phyloP scores from a whole-genome alignment of 2,329 filamentous ascomycete species.

The Phialophora verrucosa region DNA sequence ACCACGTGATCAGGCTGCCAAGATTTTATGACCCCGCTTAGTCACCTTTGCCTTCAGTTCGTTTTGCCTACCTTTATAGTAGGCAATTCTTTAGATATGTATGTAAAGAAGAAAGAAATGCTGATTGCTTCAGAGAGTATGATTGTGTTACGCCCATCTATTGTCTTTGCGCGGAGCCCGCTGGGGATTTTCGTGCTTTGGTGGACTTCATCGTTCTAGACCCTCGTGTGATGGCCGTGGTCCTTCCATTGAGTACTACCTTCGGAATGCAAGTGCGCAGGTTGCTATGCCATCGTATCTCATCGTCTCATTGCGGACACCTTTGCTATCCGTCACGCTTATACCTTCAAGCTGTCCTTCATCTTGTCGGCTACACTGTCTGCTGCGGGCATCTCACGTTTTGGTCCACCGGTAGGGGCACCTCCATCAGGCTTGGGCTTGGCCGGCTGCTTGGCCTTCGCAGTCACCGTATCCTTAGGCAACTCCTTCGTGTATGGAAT shows the following conservation, averaged over 20 bases:
- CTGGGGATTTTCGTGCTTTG: neutral
- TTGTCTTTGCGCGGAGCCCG: neutral
- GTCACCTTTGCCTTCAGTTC: neutral
- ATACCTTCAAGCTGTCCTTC: slow-evolving; percentile 47
- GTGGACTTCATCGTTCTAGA: neutral
- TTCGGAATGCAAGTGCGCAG: neutral
- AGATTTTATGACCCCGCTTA: neutral
- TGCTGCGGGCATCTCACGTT: slow-evolving; percentile 37
- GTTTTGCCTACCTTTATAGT: too few species aligned
- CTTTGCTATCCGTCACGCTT: slow-evolving; percentile 31
- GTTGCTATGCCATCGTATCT: neutral
- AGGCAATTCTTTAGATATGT: neutral
- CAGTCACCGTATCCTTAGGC: slow-evolving; percentile 72
- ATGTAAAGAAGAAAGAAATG: neutral
- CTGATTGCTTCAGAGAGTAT: neutral
- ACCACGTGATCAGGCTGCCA: slow-evolving; percentile 1
- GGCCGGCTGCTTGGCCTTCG: slow-evolving; percentile 55
- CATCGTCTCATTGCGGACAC: neutral
- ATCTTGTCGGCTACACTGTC: slow-evolving; percentile 50
- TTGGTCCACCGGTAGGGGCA: slow-evolving; percentile 37
- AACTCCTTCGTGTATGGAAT: slow-evolving; percentile 86
- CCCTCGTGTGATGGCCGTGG: neutral
- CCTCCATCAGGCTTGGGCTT: slow-evolving; percentile 43
- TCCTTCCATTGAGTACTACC: neutral
- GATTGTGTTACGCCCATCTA: neutral